Evolutionary conservation across 2,329 filamentous ascomycete species (phyloP), one percentile per base, ranked within the genome.

Genomic region (Penicillium sp.): DNA sequence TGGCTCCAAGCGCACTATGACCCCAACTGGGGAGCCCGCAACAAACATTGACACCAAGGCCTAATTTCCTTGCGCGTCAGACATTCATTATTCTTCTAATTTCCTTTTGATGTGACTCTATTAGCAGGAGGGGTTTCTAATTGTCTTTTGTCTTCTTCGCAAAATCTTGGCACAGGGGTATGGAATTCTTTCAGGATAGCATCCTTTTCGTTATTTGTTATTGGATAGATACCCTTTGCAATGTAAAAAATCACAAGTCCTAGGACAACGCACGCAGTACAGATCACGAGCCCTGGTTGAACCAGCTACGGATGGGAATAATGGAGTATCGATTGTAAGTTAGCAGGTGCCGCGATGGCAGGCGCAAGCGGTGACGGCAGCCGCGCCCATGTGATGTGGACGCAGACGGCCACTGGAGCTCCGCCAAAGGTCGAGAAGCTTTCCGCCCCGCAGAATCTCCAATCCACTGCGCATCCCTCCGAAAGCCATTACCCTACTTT

Each of bases 1-100:
- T 19, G 41, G 46, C 21, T 63, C 59, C 17, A 62, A 61, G 48
- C 59, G 59, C 33, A 59, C 56, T 16, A 43, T 54, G 28, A 59
- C 59, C 10, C 58, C 59, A 3, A 48, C 50, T 4, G 47, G 39
- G 1, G 49, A 57, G 17, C 33, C 47, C n/a, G 33, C 47, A n/a
- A 15, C 45, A 4, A 14, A 42, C 9, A 33, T 56, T 23, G 56
- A 59, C 34, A 46, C 50, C 33, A 62, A 62, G 50, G 57, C 46
- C 27, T 59, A 41, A 48, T 39, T 25, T 36, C 19, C 33, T 39
- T 37, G 30, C 13, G 31, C 20, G n/a, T 17, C 30, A 20, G 14
- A 28, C 18, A 28, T 35, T 46, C 37, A 37, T 33, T 39, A 51
- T 33, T 47, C 33, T 16, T 35, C 35, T 38, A 46, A 39, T 36